Evolutionary conservation across 305 asterid genomes (phyloP).

Genomic region (Striga hermonthica): DNA sequence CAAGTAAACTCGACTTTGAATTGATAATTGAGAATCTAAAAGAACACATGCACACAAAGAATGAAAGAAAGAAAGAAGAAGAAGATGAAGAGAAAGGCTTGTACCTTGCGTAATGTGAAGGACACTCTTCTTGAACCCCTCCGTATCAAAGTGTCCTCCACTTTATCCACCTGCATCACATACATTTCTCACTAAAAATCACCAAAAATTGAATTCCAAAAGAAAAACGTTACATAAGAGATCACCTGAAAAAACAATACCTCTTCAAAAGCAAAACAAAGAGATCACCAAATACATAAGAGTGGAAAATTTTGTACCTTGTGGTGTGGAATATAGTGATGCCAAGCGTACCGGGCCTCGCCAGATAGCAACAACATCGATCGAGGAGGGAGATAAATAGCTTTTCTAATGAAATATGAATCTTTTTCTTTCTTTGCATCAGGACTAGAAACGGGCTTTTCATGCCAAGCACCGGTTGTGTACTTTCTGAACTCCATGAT

Average conservation of each 20-base stretch:
- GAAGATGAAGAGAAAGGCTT: background rate
- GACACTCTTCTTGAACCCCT: constrained; percentile 89
- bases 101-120: constrained; percentile 86
- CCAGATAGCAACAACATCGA: constrained; percentile 78
- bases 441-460: constrained; percentile 34
- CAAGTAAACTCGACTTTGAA: too few species aligned
- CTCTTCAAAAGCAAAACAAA: background rate
- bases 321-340: constrained; percentile 98
- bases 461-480: constrained; percentile 54
- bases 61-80: background rate
- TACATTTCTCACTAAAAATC: constrained; percentile 4
- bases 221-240: background rate
- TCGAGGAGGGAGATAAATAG: constrained; percentile 90
- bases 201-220: background rate
- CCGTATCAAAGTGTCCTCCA: constrained; percentile 59
- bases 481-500: constrained; percentile 95
- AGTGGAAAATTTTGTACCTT: constrained; percentile 48
- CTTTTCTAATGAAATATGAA: constrained; percentile 50
- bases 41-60: background rate
- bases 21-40: background rate
- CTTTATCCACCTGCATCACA: constrained; percentile 67
- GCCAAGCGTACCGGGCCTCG: constrained; percentile 96
- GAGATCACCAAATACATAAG: background rate
- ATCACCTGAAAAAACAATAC: too few species aligned
- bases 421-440: constrained; percentile 43